Evolutionary conservation across 306 rosid species (phyloP).

Genomic region (Quercus robur): DNA sequence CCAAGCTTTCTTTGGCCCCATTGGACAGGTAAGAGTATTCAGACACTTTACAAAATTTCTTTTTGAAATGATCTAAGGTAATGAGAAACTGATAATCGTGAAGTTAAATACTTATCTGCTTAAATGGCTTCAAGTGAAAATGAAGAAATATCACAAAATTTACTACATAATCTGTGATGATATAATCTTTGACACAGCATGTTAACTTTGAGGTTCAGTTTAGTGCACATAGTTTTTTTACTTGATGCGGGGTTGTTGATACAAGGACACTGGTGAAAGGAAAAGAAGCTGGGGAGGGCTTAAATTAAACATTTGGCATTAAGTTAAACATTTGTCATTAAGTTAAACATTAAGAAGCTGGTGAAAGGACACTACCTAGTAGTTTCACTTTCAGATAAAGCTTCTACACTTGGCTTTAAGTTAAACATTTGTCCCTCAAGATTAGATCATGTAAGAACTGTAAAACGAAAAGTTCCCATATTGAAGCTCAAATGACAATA

Average conservation of each 20-base stretch:
- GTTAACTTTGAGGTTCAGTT: background rate
- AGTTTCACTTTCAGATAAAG: background rate
- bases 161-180: background rate
- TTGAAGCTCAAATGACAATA: constrained; percentile 8
- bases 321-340: too few relatives aligned
- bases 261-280: constrained; percentile 30
- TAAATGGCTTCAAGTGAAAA: background rate
- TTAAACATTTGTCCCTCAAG: background rate
- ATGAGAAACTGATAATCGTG: background rate
- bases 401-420: constrained; percentile 8
- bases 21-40: constrained; percentile 48
- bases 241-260: constrained; percentile 40
- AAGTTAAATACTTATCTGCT: background rate
- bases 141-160: background rate
- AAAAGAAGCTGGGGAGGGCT: constrained; percentile 15
- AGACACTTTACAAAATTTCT: background rate
- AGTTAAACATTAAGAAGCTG: too few relatives aligned
- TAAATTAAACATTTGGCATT: too few relatives aligned
- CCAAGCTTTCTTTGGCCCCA: constrained; percentile 30
- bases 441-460: background rate
- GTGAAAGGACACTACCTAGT: background rate
- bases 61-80: background rate
- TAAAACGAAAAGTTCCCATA: background rate
- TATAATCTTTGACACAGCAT: background rate
- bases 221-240: constrained; percentile 13